Evolutionary conservation across 228 moss, liverwort and hornwort species (phyloP).

Genomic region (Sphagnum magellanicum): DNA sequence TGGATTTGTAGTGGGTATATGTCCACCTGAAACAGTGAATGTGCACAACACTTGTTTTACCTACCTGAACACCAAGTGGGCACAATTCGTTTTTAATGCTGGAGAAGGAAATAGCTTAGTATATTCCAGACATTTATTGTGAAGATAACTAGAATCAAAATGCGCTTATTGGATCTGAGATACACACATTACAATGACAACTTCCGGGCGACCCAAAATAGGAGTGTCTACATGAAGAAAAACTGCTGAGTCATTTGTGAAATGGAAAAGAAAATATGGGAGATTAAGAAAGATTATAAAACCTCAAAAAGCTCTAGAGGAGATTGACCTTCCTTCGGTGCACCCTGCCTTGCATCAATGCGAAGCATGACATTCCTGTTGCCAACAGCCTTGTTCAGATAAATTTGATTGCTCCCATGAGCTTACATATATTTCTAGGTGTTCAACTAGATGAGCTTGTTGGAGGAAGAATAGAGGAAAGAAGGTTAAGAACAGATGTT

Average conservation of each 20-base stretch:
- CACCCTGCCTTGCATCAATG: conserved; percentile 88
- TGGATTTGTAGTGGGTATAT: conserved; percentile 87
- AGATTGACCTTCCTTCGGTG: conserved; percentile 87
- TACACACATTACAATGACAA: too few species aligned
- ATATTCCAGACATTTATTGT: too few species aligned
- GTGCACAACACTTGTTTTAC: too few species aligned
- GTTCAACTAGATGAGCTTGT: neutral
- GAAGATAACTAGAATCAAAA: too few species aligned
- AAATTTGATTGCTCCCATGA: neutral
- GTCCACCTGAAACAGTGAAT: conserved; percentile 48
- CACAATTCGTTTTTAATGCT: too few species aligned
- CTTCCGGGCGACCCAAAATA: too few species aligned
- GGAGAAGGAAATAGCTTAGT: too few species aligned
- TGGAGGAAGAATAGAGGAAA: neutral
- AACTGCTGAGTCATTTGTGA: conserved; percentile 9
- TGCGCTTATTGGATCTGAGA: too few species aligned
- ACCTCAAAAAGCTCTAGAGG: conserved; percentile 80
- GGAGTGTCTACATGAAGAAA: neutral
- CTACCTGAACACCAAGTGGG: neutral
- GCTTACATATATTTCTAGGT: neutral
- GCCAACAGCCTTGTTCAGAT: neutral
- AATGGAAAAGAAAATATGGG: neutral
- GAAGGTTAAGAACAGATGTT: too few species aligned
- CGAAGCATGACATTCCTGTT: conserved; percentile 82
- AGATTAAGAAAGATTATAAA: conserved; percentile 2